These are phyloP conservation scores for Carallia pectinifolia DNA, from an alignment of 345 rosid genomes.

Conservation along the genomic window DNA sequence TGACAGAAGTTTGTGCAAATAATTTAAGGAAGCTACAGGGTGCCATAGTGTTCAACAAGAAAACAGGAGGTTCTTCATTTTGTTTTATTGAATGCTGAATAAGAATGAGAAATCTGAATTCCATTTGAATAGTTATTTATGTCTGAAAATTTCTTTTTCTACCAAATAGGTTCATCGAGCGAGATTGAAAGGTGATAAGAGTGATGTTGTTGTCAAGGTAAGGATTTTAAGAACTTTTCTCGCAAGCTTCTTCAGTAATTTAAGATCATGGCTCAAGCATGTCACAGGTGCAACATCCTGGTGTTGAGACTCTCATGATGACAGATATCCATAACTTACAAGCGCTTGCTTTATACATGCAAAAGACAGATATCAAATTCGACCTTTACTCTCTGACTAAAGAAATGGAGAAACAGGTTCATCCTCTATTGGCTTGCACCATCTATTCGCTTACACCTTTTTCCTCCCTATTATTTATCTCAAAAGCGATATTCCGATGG, in stretches of 20 bases:
- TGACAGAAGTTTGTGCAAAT: neutral
- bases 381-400: slow-evolving; percentile 75
- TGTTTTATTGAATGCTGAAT: neutral
- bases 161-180: slow-evolving; percentile 77
- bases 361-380: slow-evolving; percentile 83
- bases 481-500: too few relatives aligned
- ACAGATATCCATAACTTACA: slow-evolving; percentile 88
- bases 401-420: slow-evolving; percentile 97
- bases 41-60: too few relatives aligned
- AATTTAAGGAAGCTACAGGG: neutral
- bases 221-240: slow-evolving; percentile 23
- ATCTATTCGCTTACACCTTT: slow-evolving; percentile 1
- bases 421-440: neutral
- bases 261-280: slow-evolving; percentile 22
- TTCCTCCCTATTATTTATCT: neutral
- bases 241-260: slow-evolving; percentile 10
- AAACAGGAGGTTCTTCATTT: neutral
- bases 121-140: neutral
- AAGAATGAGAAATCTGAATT: neutral
- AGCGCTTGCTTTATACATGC: slow-evolving; percentile 88
- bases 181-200: slow-evolving; percentile 65
- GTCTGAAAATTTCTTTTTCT: slow-evolving; percentile 5
- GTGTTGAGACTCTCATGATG: slow-evolving; percentile 86
- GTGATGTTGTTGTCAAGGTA: slow-evolving; percentile 88
- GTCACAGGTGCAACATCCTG: slow-evolving; percentile 95